phyloP scores from a whole-genome alignment of 2,329 filamentous ascomycete species.

The Aureobasidium sp. region DNA sequence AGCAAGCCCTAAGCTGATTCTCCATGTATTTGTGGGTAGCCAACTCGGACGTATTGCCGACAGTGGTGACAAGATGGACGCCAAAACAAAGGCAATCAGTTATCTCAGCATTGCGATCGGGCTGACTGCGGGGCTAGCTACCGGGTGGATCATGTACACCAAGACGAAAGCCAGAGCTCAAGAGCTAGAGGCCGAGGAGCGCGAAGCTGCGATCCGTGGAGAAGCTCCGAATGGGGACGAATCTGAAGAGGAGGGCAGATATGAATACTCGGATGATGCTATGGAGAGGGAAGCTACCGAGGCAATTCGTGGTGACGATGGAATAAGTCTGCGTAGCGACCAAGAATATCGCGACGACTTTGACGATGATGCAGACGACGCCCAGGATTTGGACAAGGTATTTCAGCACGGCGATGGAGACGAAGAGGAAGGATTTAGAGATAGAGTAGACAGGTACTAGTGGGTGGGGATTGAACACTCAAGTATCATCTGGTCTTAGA shows the following conservation, averaged over 20 bases:
- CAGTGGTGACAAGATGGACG: slow-evolving; percentile 73
- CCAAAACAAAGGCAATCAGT: slow-evolving; percentile 70
- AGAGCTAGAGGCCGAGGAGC: slow-evolving; percentile 42
- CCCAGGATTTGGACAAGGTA: slow-evolving; percentile 34
- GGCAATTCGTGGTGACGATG: slow-evolving; percentile 41
- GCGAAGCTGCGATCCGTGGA: slow-evolving; percentile 23
- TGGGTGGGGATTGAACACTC: background rate
- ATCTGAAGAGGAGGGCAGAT: slow-evolving; percentile 29
- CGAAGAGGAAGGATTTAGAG: slow-evolving; percentile 23
- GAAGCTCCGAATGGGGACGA: slow-evolving; percentile 21
- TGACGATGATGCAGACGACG: slow-evolving; percentile 38
- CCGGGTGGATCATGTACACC: slow-evolving; percentile 80
- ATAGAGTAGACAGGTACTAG: slow-evolving; percentile 1
- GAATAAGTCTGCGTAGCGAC: slow-evolving; percentile 46
- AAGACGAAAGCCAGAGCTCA: slow-evolving; percentile 45
- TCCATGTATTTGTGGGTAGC: slow-evolving; percentile 87
- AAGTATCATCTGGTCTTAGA: background rate
- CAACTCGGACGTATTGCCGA: slow-evolving; percentile 78
- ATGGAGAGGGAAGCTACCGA: slow-evolving; percentile 34
- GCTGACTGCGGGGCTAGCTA: slow-evolving; percentile 61
- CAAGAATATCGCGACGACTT: slow-evolving; percentile 34
- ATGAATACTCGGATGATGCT: slow-evolving; percentile 40
- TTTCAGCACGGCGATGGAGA: slow-evolving; percentile 39
- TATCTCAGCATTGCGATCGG: slow-evolving; percentile 74
- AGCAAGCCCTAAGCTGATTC: slow-evolving; percentile 76